Conservation (phyloP, 148 eudicot species). For the Suaeda aralocaspica region DNA sequence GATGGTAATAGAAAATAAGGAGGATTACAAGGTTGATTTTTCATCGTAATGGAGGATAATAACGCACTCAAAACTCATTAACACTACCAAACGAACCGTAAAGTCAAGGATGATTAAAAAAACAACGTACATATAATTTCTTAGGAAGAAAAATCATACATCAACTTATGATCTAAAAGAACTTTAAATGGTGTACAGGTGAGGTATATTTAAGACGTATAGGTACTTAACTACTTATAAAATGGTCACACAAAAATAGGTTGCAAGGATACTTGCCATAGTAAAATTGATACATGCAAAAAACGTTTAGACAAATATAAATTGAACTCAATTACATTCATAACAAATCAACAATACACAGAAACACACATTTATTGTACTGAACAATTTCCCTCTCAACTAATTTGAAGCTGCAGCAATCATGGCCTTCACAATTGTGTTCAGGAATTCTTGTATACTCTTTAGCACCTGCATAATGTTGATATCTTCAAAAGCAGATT, state of each 20-base stretch:
- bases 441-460: not conserved
- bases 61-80: no score
- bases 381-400: not conserved
- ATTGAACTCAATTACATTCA: not conserved
- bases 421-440: not conserved
- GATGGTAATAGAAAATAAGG: no score
- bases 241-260: slow-evolving; percentile 1
- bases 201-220: no score
- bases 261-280: slow-evolving; percentile 1
- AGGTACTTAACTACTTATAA: not conserved
- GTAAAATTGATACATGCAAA: not conserved
- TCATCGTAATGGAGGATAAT: no score
- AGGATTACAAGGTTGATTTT: no score
- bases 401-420: not conserved
- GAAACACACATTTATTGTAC: not conserved
- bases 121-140: no score
- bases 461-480: slow-evolving; percentile 8
- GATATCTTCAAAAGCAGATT: slow-evolving; percentile 9
- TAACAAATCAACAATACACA: not conserved
- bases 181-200: no score
- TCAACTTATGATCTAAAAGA: no score
- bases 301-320: not conserved
- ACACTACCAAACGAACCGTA: no score
- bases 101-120: no score
- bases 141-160: no score